These are phyloP conservation scores for Lodderomyces jiufengensis DNA, from an alignment of 1,139 yeast species.

Conservation along the genomic window DNA sequence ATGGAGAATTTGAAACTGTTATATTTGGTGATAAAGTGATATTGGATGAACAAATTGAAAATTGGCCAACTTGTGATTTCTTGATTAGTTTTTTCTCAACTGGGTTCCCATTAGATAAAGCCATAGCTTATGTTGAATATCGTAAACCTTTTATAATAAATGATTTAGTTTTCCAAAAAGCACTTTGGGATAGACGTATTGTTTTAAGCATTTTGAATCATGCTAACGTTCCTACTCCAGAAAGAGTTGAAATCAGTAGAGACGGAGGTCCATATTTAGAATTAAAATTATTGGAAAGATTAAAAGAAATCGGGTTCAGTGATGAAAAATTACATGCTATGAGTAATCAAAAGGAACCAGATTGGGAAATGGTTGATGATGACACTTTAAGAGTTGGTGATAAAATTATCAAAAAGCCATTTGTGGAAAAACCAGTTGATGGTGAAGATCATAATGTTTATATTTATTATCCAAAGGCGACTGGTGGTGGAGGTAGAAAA, in stretches of 20 bases:
- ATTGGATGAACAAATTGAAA: constrained; percentile 85
- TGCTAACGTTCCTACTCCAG: constrained; percentile 84
- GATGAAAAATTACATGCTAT: constrained; percentile 50
- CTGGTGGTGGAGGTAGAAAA: constrained; percentile 97
- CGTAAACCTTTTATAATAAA: constrained; percentile 89
- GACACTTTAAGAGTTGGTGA: constrained; percentile 85
- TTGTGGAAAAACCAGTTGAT: constrained; percentile 97
- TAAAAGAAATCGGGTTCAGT: constrained; percentile 35
- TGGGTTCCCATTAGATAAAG: constrained; percentile 96
- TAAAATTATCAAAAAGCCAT: constrained; percentile 72
- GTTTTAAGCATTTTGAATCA: constrained; percentile 80
- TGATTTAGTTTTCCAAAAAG: constrained; percentile 86
- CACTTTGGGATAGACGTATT: constrained; percentile 92
- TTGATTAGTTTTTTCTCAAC: constrained; percentile 88
- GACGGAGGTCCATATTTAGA: constrained; percentile 96
- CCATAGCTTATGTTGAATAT: constrained; percentile 82
- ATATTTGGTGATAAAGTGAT: constrained; percentile 98
- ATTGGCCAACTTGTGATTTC: constrained; percentile 99
- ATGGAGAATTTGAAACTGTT: constrained; percentile 94
- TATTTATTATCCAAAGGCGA: constrained; percentile 80
- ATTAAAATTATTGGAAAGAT: constrained; percentile 47
- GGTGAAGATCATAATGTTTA: constrained; percentile 98
- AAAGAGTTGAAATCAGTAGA: constrained; percentile 80
- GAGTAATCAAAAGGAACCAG: constrained; percentile 68
- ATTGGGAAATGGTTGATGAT: constrained; percentile 85